Conservation (phyloP, 208 protist genomes). For the Wallacemonas sp. region DNA sequence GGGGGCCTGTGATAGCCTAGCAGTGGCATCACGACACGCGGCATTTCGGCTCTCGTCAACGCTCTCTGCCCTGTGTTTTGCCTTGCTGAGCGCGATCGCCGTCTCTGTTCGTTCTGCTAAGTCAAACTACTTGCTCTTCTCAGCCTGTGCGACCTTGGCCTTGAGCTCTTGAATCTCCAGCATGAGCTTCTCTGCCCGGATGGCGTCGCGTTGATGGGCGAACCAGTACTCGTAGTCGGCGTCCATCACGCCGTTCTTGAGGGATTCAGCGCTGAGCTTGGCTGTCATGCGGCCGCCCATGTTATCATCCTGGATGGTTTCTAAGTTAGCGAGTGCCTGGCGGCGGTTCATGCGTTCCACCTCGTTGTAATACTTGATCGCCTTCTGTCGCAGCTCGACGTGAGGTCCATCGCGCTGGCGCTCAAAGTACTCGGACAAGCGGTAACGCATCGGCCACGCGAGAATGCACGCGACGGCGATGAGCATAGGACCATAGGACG, state of each 20-base stretch:
- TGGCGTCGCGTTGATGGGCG: slow-evolving; percentile 78
- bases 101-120: too few species aligned
- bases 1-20: too few species aligned
- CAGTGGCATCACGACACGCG: too few species aligned
- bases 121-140: not conserved
- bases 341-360: slow-evolving; percentile 88
- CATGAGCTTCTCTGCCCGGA: slow-evolving; percentile 84
- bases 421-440: slow-evolving; percentile 86
- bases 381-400: slow-evolving; percentile 67
- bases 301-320: slow-evolving; percentile 77
- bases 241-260: slow-evolving; percentile 63
- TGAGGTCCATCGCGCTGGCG: slow-evolving; percentile 73
- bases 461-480: slow-evolving; percentile 23
- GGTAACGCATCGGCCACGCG: slow-evolving; percentile 75
- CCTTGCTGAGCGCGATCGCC: too few species aligned
- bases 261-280: slow-evolving; percentile 36
- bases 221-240: slow-evolving; percentile 88
- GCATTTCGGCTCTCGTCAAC: too few species aligned
- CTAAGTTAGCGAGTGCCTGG: slow-evolving; percentile 72
- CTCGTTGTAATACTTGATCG: slow-evolving; percentile 86
- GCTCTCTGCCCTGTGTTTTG: too few species aligned
- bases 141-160: slow-evolving; percentile 35
- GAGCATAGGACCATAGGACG: slow-evolving; percentile 58
- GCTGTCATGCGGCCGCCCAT: slow-evolving; percentile 42
- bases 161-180: slow-evolving; percentile 81